Evolutionary conservation across 257 asterid species (phyloP).

Genomic region (Solanum piurae): DNA sequence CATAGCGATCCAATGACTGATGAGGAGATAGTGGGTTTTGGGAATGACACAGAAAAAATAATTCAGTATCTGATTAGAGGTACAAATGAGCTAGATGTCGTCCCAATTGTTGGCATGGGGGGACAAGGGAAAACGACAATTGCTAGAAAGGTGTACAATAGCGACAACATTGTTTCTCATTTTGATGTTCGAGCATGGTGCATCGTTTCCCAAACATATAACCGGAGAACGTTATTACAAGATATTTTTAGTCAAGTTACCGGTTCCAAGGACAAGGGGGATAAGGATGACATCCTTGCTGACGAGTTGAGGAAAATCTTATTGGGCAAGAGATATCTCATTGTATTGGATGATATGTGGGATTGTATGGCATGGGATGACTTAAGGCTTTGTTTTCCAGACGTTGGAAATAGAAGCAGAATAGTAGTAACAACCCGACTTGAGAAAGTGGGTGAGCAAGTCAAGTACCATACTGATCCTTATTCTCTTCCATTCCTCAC

Average conservation of each 20-base stretch:
- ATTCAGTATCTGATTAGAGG: neutral
- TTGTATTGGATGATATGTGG: conserved; percentile 7
- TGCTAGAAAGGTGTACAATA: neutral
- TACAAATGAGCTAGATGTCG: neutral
- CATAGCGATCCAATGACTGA: neutral
- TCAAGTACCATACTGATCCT: neutral
- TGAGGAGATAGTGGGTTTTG: neutral
- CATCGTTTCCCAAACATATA: neutral
- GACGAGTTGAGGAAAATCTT: neutral
- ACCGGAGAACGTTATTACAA: neutral
- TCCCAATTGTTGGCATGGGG: neutral
- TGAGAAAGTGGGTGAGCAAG: neutral
- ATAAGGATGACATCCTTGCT: neutral
- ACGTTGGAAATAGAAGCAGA: neutral
- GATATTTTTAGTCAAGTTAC: neutral
- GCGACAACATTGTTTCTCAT: neutral
- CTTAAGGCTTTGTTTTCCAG: neutral
- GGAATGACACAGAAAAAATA: accelerated
- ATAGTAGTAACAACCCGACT: neutral
- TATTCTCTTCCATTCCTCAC: neutral
- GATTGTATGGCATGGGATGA: neutral
- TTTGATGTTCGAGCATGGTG: neutral
- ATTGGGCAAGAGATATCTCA: neutral
- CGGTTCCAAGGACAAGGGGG: neutral
- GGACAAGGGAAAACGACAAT: neutral